Conservation (phyloP, 768 basidiomycete genomes). For the Mycena haematopus region DNA sequence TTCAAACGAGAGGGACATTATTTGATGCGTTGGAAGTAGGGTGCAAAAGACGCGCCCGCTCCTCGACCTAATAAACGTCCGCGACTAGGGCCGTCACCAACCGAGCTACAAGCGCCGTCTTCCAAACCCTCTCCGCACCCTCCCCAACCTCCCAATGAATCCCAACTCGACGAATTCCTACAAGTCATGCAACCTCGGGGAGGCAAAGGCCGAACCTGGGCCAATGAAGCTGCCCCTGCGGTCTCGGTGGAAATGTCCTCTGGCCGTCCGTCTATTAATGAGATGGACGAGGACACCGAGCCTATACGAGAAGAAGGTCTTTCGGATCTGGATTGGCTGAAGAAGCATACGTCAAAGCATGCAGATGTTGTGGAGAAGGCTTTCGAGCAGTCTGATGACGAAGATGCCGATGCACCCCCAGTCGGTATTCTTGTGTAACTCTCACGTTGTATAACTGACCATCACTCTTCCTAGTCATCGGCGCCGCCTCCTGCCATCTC, state of each 20-base stretch:
- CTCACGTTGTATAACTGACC: slow-evolving; percentile 2
- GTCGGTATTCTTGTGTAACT: slow-evolving; percentile 10
- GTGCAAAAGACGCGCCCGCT: slow-evolving; percentile 68
- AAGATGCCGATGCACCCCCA: slow-evolving; percentile 38
- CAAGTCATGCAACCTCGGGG: slow-evolving; percentile 72
- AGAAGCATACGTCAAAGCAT: slow-evolving; percentile 60
- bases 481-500: slow-evolving; percentile 13
- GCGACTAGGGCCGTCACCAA: slow-evolving; percentile 47
- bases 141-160: slow-evolving; percentile 40
- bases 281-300: slow-evolving; percentile 32
- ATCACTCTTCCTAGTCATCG: slow-evolving; percentile 12
- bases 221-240: slow-evolving; percentile 48
- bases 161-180: slow-evolving; percentile 70
- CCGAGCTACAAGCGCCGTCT: slow-evolving; percentile 24
- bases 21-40: slow-evolving; percentile 47
- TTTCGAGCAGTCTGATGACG: slow-evolving; percentile 70
- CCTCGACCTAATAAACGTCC: slow-evolving; percentile 76
- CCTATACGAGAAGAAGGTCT: slow-evolving; percentile 44
- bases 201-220: slow-evolving; percentile 70
- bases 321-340: slow-evolving; percentile 82
- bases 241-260: slow-evolving; percentile 6
- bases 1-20: slow-evolving; percentile 4
- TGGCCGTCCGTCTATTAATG: slow-evolving; percentile 24
- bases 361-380: slow-evolving; percentile 52
- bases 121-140: slow-evolving; percentile 23